These are phyloP conservation scores for Beauveria brongniartii DNA, from an alignment of 2,329 filamentous ascomycete species.

Conservation along the genomic window DNA sequence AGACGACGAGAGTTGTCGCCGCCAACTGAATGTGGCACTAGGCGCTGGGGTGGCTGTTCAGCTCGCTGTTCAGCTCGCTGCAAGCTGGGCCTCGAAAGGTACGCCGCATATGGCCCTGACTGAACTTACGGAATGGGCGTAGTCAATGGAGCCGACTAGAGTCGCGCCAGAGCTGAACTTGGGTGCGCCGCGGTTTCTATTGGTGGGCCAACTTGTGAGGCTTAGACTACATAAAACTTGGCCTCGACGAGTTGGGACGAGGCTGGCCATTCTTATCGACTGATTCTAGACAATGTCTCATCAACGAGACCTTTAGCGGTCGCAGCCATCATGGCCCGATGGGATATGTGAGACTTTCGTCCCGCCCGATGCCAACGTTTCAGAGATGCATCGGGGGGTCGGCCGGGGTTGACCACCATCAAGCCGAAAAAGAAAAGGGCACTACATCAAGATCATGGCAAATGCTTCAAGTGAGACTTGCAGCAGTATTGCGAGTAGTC, in stretches of 20 bases:
- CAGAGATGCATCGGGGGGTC: not conserved
- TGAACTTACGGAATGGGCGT: not conserved
- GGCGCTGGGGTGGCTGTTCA: not conserved
- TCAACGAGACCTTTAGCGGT: not conserved
- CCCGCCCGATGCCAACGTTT: too few species aligned
- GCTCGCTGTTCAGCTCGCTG: slow-evolving; percentile 6
- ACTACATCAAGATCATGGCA: not conserved
- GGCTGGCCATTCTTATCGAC: not conserved
- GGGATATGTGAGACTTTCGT: not conserved
- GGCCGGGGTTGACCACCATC: not conserved
- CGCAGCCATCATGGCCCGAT: not conserved
- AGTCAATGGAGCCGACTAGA: not conserved
- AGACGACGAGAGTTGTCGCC: not conserved
- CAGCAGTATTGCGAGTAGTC: not conserved
- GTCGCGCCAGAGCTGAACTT: not conserved
- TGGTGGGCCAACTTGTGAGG: not conserved
- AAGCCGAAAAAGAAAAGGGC: not conserved
- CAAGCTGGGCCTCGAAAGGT: not conserved
- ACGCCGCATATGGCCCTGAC: not conserved
- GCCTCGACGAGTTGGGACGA: not conserved
- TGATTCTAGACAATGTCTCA: not conserved
- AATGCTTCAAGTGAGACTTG: not conserved
- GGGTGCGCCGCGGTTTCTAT: not conserved
- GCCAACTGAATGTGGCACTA: not conserved
- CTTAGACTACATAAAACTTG: not conserved